A percentile compares a stretch with the other conserved stretches of the same genome.
phyloP scores from a whole-genome alignment of 108 stramenopile species.

The Cyclostephanos tholiformis region DNA sequence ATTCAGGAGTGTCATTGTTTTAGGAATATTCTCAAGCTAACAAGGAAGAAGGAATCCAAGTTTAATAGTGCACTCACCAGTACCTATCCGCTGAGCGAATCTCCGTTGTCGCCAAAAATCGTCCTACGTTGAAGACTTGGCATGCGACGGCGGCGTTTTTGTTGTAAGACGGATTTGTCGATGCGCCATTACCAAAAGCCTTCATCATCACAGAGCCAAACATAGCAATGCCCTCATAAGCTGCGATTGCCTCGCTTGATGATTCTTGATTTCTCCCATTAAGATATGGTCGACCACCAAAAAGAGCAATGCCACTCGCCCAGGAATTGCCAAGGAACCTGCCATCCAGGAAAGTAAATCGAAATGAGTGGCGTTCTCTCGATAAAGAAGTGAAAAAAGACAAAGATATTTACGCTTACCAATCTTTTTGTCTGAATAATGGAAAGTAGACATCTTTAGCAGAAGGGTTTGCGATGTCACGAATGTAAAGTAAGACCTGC shows the following conservation, averaged over 20 bases:
- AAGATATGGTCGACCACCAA: conserved; percentile 70
- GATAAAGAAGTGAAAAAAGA: not conserved
- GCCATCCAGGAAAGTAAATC: conserved; percentile 16
- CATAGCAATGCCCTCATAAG: conserved; percentile 89
- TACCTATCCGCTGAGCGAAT: conserved; percentile 82
- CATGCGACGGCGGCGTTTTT: conserved; percentile 53
- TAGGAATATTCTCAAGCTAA: not conserved
- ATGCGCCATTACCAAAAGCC: conserved; percentile 39
- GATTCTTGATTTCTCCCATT: conserved; percentile 97
- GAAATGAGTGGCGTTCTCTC: not conserved
- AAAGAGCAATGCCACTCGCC: conserved; percentile 86
- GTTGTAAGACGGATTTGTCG: conserved; percentile 31
- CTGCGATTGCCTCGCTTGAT: conserved; percentile 88
- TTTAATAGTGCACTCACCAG: conserved; percentile 68
- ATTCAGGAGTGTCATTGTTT: not conserved
- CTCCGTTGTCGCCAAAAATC: conserved; percentile 81
- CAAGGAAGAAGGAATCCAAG: not conserved
- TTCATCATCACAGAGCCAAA: conserved; percentile 82
- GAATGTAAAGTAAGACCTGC: conserved; percentile 76
- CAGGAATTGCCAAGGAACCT: conserved; percentile 81
- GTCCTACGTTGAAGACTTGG: conserved; percentile 67
- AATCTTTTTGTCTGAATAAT: conserved; percentile 84
- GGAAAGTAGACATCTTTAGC: conserved; percentile 83
- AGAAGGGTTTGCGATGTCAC: conserved; percentile 92
- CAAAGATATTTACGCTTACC: conserved; percentile 41